Percentiles rank a stretch among this genome's conserved stretches.
phyloP scores from a whole-genome alignment of 306 rosid species.

The Styphnolobium japonicum region DNA sequence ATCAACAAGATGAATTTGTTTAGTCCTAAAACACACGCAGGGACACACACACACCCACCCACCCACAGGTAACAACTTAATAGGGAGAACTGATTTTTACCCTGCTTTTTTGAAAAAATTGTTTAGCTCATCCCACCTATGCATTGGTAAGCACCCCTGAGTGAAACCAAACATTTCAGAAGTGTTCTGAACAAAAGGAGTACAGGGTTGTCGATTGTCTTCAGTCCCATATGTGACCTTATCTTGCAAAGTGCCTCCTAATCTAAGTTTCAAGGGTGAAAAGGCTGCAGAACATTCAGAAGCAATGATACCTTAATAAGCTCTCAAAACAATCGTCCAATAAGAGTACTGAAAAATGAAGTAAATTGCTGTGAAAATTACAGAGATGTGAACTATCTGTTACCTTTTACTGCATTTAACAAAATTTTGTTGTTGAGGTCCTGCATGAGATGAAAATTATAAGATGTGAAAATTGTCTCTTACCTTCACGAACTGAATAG shows the following conservation, averaged over 20 bases:
- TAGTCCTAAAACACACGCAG: neutral
- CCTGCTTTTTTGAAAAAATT: conserved; percentile 76
- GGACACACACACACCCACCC: too few relatives aligned
- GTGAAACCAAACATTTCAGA: conserved; percentile 64
- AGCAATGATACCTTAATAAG: neutral
- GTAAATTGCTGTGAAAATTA: neutral
- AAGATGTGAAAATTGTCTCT: conserved; percentile 13
- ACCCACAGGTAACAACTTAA: neutral
- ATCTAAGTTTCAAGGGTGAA: conserved; percentile 82
- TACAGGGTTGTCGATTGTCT: conserved; percentile 49
- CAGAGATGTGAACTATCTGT: neutral
- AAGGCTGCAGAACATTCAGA: conserved; percentile 67
- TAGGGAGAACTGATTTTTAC: conserved; percentile 39
- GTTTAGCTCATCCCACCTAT: conserved; percentile 92
- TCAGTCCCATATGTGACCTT: conserved; percentile 68
- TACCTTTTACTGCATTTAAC: conserved; percentile 85
- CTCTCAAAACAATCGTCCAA: neutral
- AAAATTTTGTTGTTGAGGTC: conserved; percentile 67
- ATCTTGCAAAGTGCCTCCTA: conserved; percentile 92
- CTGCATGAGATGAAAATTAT: conserved; percentile 44
- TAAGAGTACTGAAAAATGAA: neutral
- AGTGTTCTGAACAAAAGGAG: conserved; percentile 47
- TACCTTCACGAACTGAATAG: neutral
- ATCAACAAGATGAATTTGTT: neutral
- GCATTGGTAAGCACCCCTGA: conserved; percentile 74